These are phyloP conservation scores for Tripterygium wilfordii DNA, from an alignment of 177 flowering plant genomes.

Conservation along the genomic window DNA sequence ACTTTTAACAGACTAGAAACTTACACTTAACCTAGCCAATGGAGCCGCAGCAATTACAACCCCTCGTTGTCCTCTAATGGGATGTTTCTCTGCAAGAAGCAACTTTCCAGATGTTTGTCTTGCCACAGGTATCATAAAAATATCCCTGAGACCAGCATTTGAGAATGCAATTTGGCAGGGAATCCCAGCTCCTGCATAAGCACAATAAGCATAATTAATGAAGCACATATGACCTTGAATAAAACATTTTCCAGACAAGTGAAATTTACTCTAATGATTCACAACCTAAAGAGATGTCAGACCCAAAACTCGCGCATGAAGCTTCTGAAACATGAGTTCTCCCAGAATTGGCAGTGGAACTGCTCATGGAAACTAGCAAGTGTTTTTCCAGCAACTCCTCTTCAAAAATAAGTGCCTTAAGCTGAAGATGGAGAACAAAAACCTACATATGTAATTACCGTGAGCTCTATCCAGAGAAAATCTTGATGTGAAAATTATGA, in stretches of 20 bases:
- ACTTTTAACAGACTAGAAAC: constrained; percentile 8
- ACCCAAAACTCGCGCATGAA: constrained; percentile 45
- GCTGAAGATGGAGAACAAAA: constrained; percentile 51
- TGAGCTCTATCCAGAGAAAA: background rate
- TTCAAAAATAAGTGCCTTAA: constrained; percentile 31
- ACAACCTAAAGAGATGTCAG: constrained; percentile 48
- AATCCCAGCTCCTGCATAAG: constrained; percentile 34
- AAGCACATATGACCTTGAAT: background rate
- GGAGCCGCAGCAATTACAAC: constrained; percentile 69
- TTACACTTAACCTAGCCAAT: constrained; percentile 53
- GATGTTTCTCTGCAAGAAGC: constrained; percentile 53
- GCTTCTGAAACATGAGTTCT: constrained; percentile 32
- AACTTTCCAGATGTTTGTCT: constrained; percentile 43
- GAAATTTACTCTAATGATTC: background rate
- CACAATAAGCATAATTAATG: no score
- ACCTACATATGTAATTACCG: constrained; percentile 21
- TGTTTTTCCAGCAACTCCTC: constrained; percentile 31
- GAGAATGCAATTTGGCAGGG: constrained; percentile 57
- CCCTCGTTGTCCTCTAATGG: constrained; percentile 30
- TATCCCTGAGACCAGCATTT: constrained; percentile 36
- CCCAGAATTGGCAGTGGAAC: constrained; percentile 20
- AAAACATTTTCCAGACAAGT: background rate
- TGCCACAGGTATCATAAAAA: constrained; percentile 43
- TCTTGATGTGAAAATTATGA: background rate
- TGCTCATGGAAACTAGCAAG: constrained; percentile 13